Evolutionary conservation across 495 filamentous ascomycete genomes (phyloP), one percentile per base, ranked within the genome.

Genomic region (Penicillium lividum): DNA sequence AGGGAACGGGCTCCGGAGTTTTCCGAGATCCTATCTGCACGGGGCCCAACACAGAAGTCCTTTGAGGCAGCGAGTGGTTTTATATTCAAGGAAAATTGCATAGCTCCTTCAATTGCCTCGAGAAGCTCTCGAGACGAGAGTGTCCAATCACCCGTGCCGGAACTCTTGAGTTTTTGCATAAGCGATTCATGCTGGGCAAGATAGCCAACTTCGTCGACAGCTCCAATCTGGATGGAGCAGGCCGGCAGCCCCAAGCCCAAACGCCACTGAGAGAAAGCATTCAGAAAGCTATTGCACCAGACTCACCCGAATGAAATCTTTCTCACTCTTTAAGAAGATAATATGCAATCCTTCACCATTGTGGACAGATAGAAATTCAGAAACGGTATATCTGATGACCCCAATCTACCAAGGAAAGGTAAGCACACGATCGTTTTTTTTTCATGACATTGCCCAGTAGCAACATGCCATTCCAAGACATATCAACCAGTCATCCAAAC

Each of bases 191-290:
- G 53, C 18, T 69, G 68, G 13, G 64, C 54, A 16, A 73, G 30
- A 31, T 67, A 70, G 43, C 77, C 76, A 5, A 78, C 67, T 28
- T 69, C 71, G 0, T 63, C 57, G n/a, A 80, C 65, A n/a, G 46
- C 46, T 3, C 46, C 46, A 16, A 49, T 29, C 28, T 49, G 25
- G 10, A 49, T 49, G 4, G 46, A 29, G 28, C 28, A 49, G 3
- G 70, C 73, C 0, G 67, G 60, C 3, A 75, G 65, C 1, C 72
- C 72, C 9, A 59, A 60, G 5, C 5, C 3, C 5, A 57, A 62
- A 0, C 71, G 66, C 36, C 77, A 73, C 0, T 38, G 51, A 0
- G 65, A 62, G 38, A 82, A 73, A 5, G 68, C 57, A 25, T 79
- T 76, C 25, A 73, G 51, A 60, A 70, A 77, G 10, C 57, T 57